Base-by-base conservation (phyloP, 1,139 yeast species). In the Kurtzmaniella quercitrusa region DNA sequence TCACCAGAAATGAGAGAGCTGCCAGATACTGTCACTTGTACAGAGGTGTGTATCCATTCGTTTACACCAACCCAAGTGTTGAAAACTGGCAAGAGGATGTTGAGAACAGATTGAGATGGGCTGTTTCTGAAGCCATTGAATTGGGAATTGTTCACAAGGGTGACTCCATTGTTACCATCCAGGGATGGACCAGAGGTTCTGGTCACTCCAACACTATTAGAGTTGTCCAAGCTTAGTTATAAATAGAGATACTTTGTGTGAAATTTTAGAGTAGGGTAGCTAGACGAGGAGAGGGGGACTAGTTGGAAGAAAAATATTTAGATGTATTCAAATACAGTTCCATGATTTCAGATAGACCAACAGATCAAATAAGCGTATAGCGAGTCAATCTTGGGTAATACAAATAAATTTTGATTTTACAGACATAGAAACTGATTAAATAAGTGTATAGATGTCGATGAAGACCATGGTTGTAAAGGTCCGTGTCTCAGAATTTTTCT, bases 161-260 rank as follows among this genome's bases (percentile, higher is more conserved):
- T 69, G 97, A 90, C 68, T 77, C 87, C 49, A 86, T 90, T 60
- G 90, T 93, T 57, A 88, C 96, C 63, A 86, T 93, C 66, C 98
- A 93, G 80, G 98, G 98, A 68, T 93, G 96, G 95, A 88, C 96
- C 64, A 87, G 94, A 69, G 98, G 98, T 74, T 79, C 91, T 54
- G 99, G 98, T 66, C 96, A 93, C 82, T 87, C 98, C 64, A 93
- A 93, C 85, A 93, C 98, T 54, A 82, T 93, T 71, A 93, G 98
- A 80, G 68, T 75, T 57, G 77, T 75, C 49, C 75, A 71, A 59
- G 78, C 78, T 56, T 73, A 70, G 58, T 34, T 16, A 29, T 14
- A 17, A 23, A 23, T 27, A 27, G 31, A 27, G n/a, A 12, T 11
- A 27, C 12, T 6, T 10, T 27, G 31, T 27, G 25, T n/a, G 31